A percentile compares a stretch with the other conserved stretches of the same genome.
phyloP scores from a whole-genome alignment of 1,284 basidiomycete genomes.

The Microbotryum silenes-acaulis region DNA sequence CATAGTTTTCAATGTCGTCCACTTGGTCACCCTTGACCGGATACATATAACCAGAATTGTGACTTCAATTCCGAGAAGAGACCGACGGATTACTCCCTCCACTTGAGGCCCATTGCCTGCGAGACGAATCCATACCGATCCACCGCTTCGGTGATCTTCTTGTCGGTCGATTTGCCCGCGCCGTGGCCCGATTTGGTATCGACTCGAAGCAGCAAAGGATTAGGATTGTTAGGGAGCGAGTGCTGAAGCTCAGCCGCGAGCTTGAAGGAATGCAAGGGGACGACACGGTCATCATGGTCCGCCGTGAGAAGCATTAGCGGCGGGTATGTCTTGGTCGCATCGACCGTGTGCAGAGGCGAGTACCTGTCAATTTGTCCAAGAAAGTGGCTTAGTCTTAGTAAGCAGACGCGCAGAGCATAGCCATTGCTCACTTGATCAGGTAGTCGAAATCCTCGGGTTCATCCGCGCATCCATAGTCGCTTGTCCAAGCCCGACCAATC shows the following conservation, averaged over 20 bases:
- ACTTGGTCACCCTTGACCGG: too few relatives aligned
- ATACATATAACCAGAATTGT: too few relatives aligned
- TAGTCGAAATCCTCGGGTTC: slow-evolving; percentile 63
- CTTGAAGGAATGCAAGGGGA: slow-evolving; percentile 74
- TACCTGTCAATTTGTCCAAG: slow-evolving; percentile 39
- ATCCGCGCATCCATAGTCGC: slow-evolving; percentile 24
- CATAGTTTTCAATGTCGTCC: too few relatives aligned
- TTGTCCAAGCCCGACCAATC: slow-evolving; percentile 65
- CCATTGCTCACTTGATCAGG: slow-evolving; percentile 46
- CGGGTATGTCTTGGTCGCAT: slow-evolving; percentile 51
- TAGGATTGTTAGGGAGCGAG: slow-evolving; percentile 48
- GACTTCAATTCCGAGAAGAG: too few relatives aligned
- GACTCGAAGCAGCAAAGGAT: slow-evolving; percentile 64
- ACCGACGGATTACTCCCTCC: slow-evolving; percentile 25
- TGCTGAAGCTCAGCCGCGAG: slow-evolving; percentile 65
- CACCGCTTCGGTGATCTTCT: slow-evolving; percentile 63
- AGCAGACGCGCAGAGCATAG: neutral
- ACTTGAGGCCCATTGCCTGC: slow-evolving; percentile 54
- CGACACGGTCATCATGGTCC: slow-evolving; percentile 69
- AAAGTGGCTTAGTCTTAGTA: neutral
- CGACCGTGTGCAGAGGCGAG: slow-evolving; percentile 67
- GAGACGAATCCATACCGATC: slow-evolving; percentile 53
- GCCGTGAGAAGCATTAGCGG: slow-evolving; percentile 64
- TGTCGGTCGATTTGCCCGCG: slow-evolving; percentile 56
- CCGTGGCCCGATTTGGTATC: slow-evolving; percentile 74